A percentile compares a stretch with the other conserved stretches of the same genome.
Conservation (phyloP, 2,329 filamentous ascomycete species). For the Phyllosticta citribraziliensis region DNA sequence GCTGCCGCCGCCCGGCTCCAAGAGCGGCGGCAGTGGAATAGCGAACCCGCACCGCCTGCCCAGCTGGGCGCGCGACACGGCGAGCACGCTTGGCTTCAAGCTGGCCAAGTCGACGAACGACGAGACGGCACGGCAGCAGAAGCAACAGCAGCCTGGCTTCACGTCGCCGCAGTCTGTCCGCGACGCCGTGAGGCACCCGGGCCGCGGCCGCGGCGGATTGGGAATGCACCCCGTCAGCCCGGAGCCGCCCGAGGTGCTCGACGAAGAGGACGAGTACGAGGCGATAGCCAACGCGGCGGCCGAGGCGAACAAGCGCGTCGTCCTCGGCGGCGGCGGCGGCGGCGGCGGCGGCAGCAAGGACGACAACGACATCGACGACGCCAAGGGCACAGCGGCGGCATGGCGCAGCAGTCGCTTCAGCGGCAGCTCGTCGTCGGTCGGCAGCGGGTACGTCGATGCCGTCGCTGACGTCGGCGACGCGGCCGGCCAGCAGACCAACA, state of each 20-base stretch:
- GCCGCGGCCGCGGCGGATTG: background rate
- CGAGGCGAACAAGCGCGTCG: no score
- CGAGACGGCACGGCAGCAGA: background rate
- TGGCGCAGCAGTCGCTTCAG: background rate
- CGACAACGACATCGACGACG: no score
- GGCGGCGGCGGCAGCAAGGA: no score
- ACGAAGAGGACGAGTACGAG: background rate
- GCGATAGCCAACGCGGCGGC: no score
- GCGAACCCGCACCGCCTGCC: constrained; percentile 6
- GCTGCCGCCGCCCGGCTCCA: background rate
- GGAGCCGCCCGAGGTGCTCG: background rate
- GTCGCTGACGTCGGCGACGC: background rate
- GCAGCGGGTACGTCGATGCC: background rate
- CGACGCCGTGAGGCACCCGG: background rate
- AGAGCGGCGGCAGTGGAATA: background rate
- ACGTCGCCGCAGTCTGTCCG: background rate
- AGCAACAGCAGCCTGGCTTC: background rate
- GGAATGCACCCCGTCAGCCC: background rate
- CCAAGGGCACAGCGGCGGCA: background rate
- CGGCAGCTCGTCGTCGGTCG: background rate
- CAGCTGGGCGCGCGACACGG: constrained; percentile 2
- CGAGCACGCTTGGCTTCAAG: background rate
- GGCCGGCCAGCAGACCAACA: no score
- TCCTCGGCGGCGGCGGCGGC: no score
- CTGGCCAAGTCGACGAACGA: background rate